phyloP scores from a whole-genome alignment of 2,329 filamentous ascomycete species.

The Aureobasidium sp. region DNA sequence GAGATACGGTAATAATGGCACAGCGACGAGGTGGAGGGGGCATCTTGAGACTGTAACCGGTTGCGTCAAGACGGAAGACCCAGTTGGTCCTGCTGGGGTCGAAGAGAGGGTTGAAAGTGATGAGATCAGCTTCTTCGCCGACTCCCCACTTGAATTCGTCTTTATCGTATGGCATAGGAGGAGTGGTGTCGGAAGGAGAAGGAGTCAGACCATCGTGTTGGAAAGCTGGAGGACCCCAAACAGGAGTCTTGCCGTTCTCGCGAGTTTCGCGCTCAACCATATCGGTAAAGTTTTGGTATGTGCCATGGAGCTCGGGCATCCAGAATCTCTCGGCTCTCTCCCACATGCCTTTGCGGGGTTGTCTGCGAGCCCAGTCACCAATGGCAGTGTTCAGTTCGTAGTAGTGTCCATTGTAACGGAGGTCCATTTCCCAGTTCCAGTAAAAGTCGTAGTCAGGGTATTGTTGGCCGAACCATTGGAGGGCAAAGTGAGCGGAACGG shows the following conservation, averaged over 20 bases:
- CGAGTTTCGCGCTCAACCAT: conserved; percentile 52
- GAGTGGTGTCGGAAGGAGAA: conserved; percentile 54
- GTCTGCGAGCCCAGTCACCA: conserved; percentile 52
- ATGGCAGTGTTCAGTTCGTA: conserved; percentile 69
- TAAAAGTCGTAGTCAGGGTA: conserved; percentile 44
- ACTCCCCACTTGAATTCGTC: conserved; percentile 69
- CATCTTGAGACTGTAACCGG: conserved; percentile 51
- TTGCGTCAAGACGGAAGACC: conserved; percentile 60
- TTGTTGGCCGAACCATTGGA: conserved; percentile 44
- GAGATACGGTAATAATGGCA: conserved; percentile 69
- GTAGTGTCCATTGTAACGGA: conserved; percentile 70
- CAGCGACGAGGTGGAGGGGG: conserved; percentile 58
- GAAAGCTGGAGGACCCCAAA: conserved; percentile 55
- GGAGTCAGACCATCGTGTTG: conserved; percentile 43
- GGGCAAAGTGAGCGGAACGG: conserved; percentile 47
- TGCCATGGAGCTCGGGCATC: conserved; percentile 59
- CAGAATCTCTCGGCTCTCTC: conserved; percentile 66
- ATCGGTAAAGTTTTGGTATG: conserved; percentile 58
- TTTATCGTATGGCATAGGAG: conserved; percentile 48
- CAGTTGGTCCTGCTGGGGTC: conserved; percentile 64
- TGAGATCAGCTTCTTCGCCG: conserved; percentile 64
- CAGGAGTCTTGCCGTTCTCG: conserved; percentile 39
- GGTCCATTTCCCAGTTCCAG: conserved; percentile 91
- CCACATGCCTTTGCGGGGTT: conserved; percentile 65
- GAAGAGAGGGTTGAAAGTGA: conserved; percentile 71